Percentiles rank a stretch among this genome's conserved stretches.
These are phyloP conservation scores for Senecio squalidus DNA, from an alignment of 140 eudicot species.

Conservation along the genomic window DNA sequence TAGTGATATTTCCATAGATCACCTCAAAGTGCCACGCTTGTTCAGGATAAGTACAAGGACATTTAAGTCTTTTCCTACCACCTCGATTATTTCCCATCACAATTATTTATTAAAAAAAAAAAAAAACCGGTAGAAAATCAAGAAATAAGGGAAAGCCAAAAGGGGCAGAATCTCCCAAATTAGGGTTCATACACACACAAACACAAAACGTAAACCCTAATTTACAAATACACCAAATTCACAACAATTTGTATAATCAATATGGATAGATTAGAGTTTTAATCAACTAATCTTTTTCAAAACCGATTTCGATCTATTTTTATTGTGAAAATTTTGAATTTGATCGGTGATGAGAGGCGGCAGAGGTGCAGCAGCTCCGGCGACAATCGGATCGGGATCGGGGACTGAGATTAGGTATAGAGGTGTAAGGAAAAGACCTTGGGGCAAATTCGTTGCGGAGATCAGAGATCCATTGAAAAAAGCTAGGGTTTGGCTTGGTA, in stretches of 20 bases:
- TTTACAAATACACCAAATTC: not conserved
- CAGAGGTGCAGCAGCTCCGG: too few relatives aligned
- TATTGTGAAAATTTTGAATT: too few relatives aligned
- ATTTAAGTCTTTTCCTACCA: conserved; percentile 12
- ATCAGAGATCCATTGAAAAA: conserved; percentile 89
- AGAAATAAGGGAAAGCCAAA: not conserved
- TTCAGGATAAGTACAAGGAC: conserved; percentile 5
- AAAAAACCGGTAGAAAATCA: not conserved
- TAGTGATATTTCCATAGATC: too few relatives aligned
- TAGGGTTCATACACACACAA: conserved; percentile 19
- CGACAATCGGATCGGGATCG: conserved; percentile 42
- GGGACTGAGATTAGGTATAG: conserved; percentile 51
- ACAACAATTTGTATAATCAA: too few relatives aligned
- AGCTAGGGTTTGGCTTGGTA: conserved; percentile 80
- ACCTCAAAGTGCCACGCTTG: too few relatives aligned
- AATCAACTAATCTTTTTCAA: too few relatives aligned
- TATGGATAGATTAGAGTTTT: too few relatives aligned
- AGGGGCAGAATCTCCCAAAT: conserved; percentile 29
- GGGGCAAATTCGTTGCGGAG: conserved; percentile 91
- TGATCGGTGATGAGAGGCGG: too few relatives aligned
- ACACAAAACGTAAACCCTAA: conserved; percentile 13
- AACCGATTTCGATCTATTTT: too few relatives aligned
- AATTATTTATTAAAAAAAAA: not conserved
- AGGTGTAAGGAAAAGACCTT: conserved; percentile 83
- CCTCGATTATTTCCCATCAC: conserved; percentile 19